Conservation (phyloP, 108 stramenopile genomes). For the Skeletonema costatum region DNA sequence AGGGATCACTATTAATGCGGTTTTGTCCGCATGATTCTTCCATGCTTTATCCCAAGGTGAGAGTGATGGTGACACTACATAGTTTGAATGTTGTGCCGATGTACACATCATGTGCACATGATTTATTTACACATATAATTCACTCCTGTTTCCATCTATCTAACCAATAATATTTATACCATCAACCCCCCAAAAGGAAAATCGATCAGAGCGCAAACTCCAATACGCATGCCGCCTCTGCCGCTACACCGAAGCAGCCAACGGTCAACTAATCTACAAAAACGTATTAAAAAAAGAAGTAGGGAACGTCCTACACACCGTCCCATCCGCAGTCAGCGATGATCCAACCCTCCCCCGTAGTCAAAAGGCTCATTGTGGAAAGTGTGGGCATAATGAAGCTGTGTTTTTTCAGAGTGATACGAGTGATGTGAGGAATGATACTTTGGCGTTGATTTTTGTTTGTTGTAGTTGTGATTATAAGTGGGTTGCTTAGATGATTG, state of each 20-base stretch:
- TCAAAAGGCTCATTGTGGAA: constrained; percentile 81
- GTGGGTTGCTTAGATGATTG: constrained; percentile 59
- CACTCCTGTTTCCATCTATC: neutral
- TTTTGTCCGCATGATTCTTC: constrained; percentile 93
- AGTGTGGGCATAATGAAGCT: constrained; percentile 89
- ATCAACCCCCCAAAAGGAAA: constrained; percentile 50
- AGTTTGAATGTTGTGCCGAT: neutral
- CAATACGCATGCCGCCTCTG: constrained; percentile 87
- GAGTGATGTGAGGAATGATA: constrained; percentile 72
- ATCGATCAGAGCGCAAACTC: constrained; percentile 69
- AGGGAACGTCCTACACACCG: constrained; percentile 81
- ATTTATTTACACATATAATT: neutral
- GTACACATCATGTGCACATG: no score
- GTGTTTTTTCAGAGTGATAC: constrained; percentile 89
- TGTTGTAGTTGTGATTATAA: constrained; percentile 92
- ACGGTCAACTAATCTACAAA: constrained; percentile 76
- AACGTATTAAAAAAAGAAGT: constrained; percentile 86
- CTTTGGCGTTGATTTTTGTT: constrained; percentile 90
- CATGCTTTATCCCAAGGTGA: constrained; percentile 90
- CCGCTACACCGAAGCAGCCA: constrained; percentile 72
- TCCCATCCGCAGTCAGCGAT: constrained; percentile 80
- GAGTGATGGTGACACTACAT: constrained; percentile 4
- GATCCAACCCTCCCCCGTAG: constrained; percentile 89
- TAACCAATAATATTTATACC: neutral
- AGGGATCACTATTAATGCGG: constrained; percentile 74